These are phyloP conservation scores for Tulasnella sp. DNA, from an alignment of 768 basidiomycete genomes.

Conservation along the genomic window DNA sequence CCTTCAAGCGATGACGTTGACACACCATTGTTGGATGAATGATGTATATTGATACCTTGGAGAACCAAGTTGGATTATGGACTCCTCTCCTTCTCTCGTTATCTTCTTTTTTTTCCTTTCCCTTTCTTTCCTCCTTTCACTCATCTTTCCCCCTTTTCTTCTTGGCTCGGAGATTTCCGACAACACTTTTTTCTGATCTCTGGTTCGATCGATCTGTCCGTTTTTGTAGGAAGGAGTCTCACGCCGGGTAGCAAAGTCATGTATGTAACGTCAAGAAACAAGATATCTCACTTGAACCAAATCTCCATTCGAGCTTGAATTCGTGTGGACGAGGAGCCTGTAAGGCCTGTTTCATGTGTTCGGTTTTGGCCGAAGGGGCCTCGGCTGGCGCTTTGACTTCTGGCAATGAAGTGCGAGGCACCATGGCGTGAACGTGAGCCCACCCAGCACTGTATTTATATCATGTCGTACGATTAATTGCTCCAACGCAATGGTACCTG, in stretches of 20 bases:
- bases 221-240: background rate
- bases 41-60: background rate
- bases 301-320: background rate
- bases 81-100: slow-evolving; percentile 2
- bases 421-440: background rate
- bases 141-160: background rate
- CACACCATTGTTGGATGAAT: background rate
- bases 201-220: background rate
- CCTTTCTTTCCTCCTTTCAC: background rate
- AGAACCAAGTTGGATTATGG: background rate
- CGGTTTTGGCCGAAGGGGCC: background rate
- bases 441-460: background rate
- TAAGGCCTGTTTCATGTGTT: background rate
- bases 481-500: background rate
- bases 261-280: slow-evolving; percentile 10
- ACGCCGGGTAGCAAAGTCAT: background rate
- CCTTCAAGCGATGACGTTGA: slow-evolving; percentile 16
- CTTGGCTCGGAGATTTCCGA: background rate
- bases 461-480: background rate
- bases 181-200: background rate
- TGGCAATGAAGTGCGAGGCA: background rate
- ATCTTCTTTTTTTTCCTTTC: background rate
- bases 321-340: background rate
- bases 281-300: background rate
- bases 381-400: background rate